phyloP scores from a whole-genome alignment of 352 stramenopile genomes.

The Phytophthora pseudosyringae region DNA sequence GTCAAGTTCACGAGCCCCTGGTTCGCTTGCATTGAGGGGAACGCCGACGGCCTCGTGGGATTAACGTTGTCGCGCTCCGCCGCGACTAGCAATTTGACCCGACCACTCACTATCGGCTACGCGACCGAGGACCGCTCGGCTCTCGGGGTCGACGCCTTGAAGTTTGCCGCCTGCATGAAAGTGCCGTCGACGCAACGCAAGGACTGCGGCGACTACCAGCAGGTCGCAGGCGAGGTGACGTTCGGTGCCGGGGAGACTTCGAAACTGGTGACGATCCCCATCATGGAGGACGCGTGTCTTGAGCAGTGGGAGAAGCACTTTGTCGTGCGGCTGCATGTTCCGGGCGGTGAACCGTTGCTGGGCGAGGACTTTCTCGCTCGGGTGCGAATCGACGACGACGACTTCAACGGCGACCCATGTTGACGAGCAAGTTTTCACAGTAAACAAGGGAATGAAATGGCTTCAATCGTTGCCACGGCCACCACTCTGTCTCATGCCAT shows the following conservation, averaged over 20 bases:
- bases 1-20: constrained; percentile 63
- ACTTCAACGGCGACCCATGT: constrained; percentile 75
- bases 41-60: constrained; percentile 58
- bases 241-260: constrained; percentile 89
- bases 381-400: constrained; percentile 94
- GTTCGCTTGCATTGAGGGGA: constrained; percentile 75
- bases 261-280: constrained; percentile 89
- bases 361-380: constrained; percentile 91
- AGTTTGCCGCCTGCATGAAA: constrained; percentile 66
- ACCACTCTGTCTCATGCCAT: constrained; percentile 9
- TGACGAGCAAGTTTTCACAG: constrained; percentile 19
- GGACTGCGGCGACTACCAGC: constrained; percentile 80
- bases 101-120: constrained; percentile 68
- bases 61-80: constrained; percentile 58
- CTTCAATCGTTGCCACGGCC: not conserved
- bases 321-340: constrained; percentile 91
- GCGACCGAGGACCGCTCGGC: constrained; percentile 82
- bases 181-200: constrained; percentile 60
- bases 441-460: constrained; percentile 6
- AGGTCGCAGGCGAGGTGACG: constrained; percentile 85
- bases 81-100: constrained; percentile 45
- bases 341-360: constrained; percentile 87
- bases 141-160: constrained; percentile 54
- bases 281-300: constrained; percentile 94
- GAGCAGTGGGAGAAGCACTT: constrained; percentile 92